Conservation (phyloP, 163 green algal genomes). For the Picocystis sp. region DNA sequence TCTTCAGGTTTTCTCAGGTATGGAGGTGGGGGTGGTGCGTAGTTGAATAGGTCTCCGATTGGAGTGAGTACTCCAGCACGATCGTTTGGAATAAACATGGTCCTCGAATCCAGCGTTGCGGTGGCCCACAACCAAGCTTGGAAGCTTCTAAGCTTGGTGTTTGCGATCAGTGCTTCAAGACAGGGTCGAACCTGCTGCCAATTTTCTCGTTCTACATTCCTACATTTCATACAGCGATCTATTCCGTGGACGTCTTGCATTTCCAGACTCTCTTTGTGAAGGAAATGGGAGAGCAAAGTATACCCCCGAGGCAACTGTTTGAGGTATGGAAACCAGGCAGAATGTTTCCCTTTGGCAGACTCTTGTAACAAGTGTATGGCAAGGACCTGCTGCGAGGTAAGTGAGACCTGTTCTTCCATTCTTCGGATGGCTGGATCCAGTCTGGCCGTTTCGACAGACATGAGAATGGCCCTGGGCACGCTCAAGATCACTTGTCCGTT, state of each 20-base stretch:
- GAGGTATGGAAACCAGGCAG: conserved; percentile 40
- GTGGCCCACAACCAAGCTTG: conserved; percentile 33
- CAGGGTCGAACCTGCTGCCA: conserved; percentile 18
- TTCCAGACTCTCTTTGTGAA: conserved; percentile 11
- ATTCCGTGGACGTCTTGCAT: conserved; percentile 27
- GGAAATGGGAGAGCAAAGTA: conserved; percentile 27
- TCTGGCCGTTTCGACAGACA: conserved; percentile 17
- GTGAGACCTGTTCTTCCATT: conserved; percentile 10
- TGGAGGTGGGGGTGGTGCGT: conserved; percentile 32
- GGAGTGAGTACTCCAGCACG: conserved; percentile 31
- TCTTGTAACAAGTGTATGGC: conserved; percentile 44
- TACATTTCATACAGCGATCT: conserved; percentile 3
- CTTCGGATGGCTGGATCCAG: conserved; percentile 22
- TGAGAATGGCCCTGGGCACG: conserved; percentile 35
- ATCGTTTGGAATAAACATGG: conserved; percentile 42
- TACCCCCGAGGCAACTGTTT: conserved; percentile 32
- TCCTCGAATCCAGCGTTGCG: conserved; percentile 35
- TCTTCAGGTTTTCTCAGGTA: conserved; percentile 10
- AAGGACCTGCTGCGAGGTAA: conserved; percentile 38
- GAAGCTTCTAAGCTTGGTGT: conserved; percentile 4
- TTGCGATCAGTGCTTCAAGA: conserved; percentile 14
- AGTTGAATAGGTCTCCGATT: conserved; percentile 49
- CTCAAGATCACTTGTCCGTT: conserved; percentile 35
- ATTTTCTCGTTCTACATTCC: conserved; percentile 10
- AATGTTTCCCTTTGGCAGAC: conserved; percentile 19